Conservation (phyloP, 2,329 filamentous ascomycete genomes). For the Aspergillus felis region DNA sequence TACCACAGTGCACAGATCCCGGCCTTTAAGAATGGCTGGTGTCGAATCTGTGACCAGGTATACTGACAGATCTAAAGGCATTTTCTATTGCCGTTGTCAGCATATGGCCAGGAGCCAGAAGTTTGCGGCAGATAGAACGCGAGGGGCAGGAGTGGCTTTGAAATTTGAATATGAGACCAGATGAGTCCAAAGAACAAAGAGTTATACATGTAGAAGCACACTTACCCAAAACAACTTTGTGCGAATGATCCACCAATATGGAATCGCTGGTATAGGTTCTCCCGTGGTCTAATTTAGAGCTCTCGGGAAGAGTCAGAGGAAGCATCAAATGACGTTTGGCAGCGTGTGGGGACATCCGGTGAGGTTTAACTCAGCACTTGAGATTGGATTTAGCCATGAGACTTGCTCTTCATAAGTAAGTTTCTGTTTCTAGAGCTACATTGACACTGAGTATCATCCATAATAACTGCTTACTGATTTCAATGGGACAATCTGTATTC, state of each 20-base stretch:
- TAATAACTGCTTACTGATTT: not conserved
- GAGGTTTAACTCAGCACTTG: conserved; percentile 11
- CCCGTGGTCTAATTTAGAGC: too few species aligned
- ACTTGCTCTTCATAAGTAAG: not conserved
- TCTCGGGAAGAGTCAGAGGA: not conserved
- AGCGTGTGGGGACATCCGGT: conserved; percentile 14
- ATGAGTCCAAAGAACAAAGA: not conserved
- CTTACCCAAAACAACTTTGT: not conserved
- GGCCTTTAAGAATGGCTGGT: conserved; percentile 70
- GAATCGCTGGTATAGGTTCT: not conserved
- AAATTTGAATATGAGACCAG: not conserved
- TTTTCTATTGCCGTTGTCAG: conserved; percentile 21
- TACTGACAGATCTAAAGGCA: conserved; percentile 68
- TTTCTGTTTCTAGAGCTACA: not conserved
- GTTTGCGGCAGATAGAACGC: conserved; percentile 4
- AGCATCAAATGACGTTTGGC: not conserved
- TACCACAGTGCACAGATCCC: conserved; percentile 69
- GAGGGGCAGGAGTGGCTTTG: not conserved
- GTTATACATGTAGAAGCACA: not conserved
- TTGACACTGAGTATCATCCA: not conserved
- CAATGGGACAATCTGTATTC: not conserved
- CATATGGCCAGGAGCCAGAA: conserved; percentile 9
- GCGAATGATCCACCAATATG: not conserved
- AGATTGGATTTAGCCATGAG: not conserved
- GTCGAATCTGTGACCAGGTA: conserved; percentile 95